Percentiles rank a stretch among this genome's conserved stretches.
These are phyloP conservation scores for Diplodia seriata DNA, from an alignment of 2,329 filamentous ascomycete genomes.

Conservation along the genomic window DNA sequence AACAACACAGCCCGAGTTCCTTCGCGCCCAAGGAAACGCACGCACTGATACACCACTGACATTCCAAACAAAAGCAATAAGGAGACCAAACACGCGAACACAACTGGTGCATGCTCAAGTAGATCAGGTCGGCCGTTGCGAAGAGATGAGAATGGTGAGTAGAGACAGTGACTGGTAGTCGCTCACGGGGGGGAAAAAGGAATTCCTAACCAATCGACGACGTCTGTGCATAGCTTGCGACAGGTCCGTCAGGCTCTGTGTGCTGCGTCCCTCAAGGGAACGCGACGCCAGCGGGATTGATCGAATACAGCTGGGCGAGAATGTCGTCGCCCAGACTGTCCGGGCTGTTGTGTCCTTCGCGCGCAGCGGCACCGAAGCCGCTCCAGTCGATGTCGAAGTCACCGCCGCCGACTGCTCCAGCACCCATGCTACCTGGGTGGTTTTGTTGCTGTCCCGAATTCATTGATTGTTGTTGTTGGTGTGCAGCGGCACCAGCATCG, in stretches of 20 bases:
- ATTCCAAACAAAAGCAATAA: not conserved
- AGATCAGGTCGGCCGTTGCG: constrained; percentile 10
- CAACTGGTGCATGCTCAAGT: not conserved
- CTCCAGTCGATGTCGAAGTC: constrained; percentile 29
- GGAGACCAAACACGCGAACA: not conserved
- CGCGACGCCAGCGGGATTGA: constrained; percentile 24
- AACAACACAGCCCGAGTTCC: not conserved
- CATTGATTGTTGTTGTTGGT: not conserved
- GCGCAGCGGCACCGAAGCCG: constrained; percentile 15
- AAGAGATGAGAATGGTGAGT: not conserved
- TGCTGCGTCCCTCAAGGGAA: constrained; percentile 8
- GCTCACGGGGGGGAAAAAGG: not conserved
- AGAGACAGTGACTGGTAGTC: constrained; percentile 3
- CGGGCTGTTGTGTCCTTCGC: constrained; percentile 25
- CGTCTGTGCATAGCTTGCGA: not conserved
- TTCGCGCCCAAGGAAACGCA: not conserved
- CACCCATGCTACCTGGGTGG: constrained; percentile 3
- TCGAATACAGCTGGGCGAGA: constrained; percentile 31
- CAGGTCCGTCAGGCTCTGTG: not conserved
- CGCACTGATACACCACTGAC: not conserved
- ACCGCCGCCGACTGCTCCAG: not conserved
- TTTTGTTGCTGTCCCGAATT: constrained; percentile 4
- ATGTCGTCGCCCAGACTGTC: constrained; percentile 31
- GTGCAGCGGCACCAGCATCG: constrained; percentile 2
- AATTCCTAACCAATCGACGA: not conserved